A percentile compares a stretch with the other conserved stretches of the same genome.
These are phyloP conservation scores for Cerioporus squamosus DNA, from an alignment of 1,284 basidiomycete genomes.

Conservation along the genomic window DNA sequence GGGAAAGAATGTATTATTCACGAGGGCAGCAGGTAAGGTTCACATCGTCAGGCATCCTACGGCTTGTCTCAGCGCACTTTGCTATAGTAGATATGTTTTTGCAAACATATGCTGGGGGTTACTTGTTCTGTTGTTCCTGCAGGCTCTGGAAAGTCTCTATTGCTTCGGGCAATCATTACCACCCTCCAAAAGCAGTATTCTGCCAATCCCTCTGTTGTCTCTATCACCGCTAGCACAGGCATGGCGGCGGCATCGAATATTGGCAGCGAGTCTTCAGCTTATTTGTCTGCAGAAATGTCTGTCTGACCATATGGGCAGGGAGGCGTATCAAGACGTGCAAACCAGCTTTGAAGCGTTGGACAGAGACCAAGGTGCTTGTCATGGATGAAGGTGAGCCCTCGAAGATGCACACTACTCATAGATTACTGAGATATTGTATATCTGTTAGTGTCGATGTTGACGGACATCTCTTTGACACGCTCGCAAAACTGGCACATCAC, in stretches of 20 bases:
- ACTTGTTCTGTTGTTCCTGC: neutral
- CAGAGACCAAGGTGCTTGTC: conserved; percentile 74
- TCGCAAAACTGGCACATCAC: conserved; percentile 45
- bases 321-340: conserved; percentile 42
- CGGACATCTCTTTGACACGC: conserved; percentile 89
- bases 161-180: conserved; percentile 59
- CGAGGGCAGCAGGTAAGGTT: conserved; percentile 54
- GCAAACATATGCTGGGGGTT: no score
- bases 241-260: conserved; percentile 71
- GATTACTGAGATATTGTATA: no score
- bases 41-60: no score
- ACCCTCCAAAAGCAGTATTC: conserved; percentile 54
- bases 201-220: conserved; percentile 49
- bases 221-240: conserved; percentile 62
- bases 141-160: conserved; percentile 64
- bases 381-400: conserved; percentile 84
- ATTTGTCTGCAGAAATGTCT: conserved; percentile 41
- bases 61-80: no score
- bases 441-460: conserved; percentile 94
- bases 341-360: conserved; percentile 42
- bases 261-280: conserved; percentile 49
- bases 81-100: no score
- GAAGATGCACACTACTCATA: no score
- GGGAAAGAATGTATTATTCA: conserved; percentile 55
- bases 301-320: conserved; percentile 38